Evolutionary conservation across 1,284 basidiomycete genomes (phyloP), one percentile per base, ranked within the genome.

Genomic region (Takashimella koratensis): DNA sequence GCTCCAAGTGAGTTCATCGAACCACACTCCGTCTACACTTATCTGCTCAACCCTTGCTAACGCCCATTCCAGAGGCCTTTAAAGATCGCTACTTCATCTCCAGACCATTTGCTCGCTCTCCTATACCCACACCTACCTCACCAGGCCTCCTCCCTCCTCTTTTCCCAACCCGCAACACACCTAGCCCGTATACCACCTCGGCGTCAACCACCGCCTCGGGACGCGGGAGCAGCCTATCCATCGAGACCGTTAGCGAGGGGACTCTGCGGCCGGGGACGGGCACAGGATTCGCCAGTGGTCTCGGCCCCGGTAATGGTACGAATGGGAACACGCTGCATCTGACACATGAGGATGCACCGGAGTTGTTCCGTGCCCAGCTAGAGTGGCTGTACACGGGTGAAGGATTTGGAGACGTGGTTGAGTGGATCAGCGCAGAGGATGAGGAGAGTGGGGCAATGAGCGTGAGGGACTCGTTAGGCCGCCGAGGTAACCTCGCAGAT

Each of bases 381-480:
- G 91, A 95, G 53, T 73, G 71, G 72, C 57, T 74, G 13, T 74
- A 74, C 53, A 74, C 73, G 1, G 68, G 67, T 30, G 67, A 73
- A 52, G 89, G 87, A 19, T 83, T 92, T 54, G 88, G 88, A 26
- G 86, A 87, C 63, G 88, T 90, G 1, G 92, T 94, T 60, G 88
- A 91, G 61, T 92, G 93, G 76, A 83, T 94, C 16, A 90, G 88
- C 65, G 89, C 90, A 60, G 82, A 85, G 30, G 78, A 81, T 10
- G 83, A 84, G 46, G 77, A 78, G 19, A 78, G 77, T 5, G 39
- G 23, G n/a, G 48, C 19, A 0, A 54, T 42, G 10, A 59, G 58
- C 47, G 52, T 65, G 24, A 58, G 66, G 26, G 65, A 67, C 49
- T 68, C 64, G 23, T 59, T 66, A 24, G 66, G 67, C 19, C 49